Evolutionary conservation across 805 yeast species (phyloP).

Genomic region (Kluyveromyces nonfermentans): DNA sequence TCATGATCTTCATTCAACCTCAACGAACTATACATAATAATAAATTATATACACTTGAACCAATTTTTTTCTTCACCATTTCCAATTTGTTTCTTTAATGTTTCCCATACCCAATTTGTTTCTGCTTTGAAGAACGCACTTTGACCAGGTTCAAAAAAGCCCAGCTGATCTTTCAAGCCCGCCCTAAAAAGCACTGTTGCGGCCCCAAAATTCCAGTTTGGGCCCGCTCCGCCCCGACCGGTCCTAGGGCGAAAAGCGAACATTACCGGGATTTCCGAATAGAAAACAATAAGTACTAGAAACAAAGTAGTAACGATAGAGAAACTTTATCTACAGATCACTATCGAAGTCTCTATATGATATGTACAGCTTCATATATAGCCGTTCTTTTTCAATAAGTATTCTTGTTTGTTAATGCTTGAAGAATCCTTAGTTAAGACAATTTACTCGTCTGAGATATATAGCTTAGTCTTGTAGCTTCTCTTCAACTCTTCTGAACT

Average conservation of each 20-base stretch:
- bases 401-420: no score
- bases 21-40: no score
- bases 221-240: neutral
- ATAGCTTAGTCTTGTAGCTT: no score
- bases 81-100: neutral
- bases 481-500: no score
- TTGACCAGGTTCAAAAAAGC: neutral
- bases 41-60: no score
- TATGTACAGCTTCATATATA: no score
- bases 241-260: neutral
- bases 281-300: neutral
- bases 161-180: neutral
- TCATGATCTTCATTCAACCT: no score
- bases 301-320: neutral
- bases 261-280: neutral
- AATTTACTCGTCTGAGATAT: no score
- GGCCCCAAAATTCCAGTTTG: neutral
- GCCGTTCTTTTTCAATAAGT: no score
- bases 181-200: neutral
- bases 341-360: neutral
- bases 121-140: neutral
- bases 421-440: no score
- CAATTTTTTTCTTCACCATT: neutral
- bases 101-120: neutral
- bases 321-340: neutral